Evolutionary conservation across 352 stramenopile genomes (phyloP).

Genomic region (Globisporangium carolinianum): DNA sequence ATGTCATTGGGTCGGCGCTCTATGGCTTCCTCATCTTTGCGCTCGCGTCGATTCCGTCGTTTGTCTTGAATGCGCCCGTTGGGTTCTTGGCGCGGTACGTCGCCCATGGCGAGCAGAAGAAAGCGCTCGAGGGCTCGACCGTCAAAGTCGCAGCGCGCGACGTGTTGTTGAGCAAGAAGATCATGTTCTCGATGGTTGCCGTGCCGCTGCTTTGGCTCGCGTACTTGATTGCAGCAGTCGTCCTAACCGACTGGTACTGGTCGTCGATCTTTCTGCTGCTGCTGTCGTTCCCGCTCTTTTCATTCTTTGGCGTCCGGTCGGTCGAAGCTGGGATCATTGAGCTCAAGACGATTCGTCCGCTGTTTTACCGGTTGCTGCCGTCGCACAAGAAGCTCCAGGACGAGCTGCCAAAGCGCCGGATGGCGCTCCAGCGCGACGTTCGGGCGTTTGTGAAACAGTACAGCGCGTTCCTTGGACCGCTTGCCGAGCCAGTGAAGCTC

Average conservation of each 20-base stretch:
- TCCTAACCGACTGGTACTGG: constrained; percentile 84
- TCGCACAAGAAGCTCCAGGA: constrained; percentile 78
- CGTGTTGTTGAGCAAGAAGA: constrained; percentile 91
- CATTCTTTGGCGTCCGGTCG: constrained; percentile 82
- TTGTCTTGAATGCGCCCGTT: constrained; percentile 89
- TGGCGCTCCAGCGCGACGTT: constrained; percentile 67
- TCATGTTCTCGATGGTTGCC: constrained; percentile 88
- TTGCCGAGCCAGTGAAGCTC: constrained; percentile 63
- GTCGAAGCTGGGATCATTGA: constrained; percentile 86
- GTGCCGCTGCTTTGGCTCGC: constrained; percentile 85
- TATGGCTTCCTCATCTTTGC: constrained; percentile 81
- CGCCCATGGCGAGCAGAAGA: constrained; percentile 69
- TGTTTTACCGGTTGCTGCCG: constrained; percentile 76
- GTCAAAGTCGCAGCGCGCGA: constrained; percentile 90
- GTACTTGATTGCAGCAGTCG: constrained; percentile 77
- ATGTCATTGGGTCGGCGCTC: constrained; percentile 85
- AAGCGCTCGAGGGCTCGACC: constrained; percentile 79
- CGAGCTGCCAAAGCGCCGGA: constrained; percentile 56
- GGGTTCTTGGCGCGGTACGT: constrained; percentile 81
- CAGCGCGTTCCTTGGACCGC: constrained; percentile 40
- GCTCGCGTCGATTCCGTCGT: constrained; percentile 87
- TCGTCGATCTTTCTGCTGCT: constrained; percentile 74
- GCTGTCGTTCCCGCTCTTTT: constrained; percentile 82
- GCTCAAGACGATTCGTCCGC: constrained; percentile 74
- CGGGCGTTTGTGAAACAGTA: constrained; percentile 78